phyloP scores from a whole-genome alignment of 2,329 filamentous ascomycete genomes.

The Endoconidiophora polonica region DNA sequence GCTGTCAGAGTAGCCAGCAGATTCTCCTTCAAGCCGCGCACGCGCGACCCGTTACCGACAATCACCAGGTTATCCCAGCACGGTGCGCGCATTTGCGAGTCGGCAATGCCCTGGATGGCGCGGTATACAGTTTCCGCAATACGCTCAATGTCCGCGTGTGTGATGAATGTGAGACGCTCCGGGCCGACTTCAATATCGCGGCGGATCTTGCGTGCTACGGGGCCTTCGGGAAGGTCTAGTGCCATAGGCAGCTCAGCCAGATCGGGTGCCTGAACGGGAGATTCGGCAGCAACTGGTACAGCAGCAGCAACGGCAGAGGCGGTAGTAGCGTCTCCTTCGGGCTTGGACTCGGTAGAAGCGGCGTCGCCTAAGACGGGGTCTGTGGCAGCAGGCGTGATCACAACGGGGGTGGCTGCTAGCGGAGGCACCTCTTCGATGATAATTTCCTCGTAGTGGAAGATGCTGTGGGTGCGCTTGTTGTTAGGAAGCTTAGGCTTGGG shows the following conservation, averaged over 20 bases:
- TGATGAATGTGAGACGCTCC: conserved; percentile 55
- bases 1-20: conserved; percentile 62
- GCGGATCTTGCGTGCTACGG: conserved; percentile 38
- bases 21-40: conserved; percentile 72
- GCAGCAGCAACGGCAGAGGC: not conserved
- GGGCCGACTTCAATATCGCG: conserved; percentile 60
- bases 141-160: conserved; percentile 59
- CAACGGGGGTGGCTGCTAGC: not conserved
- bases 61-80: conserved; percentile 90
- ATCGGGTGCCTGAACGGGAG: conserved; percentile 4
- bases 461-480: conserved; percentile 49
- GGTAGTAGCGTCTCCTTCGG: conserved; percentile 3
- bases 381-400: not conserved
- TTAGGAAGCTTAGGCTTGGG: conserved; percentile 53
- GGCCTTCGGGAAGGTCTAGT: conserved; percentile 16
- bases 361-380: not conserved
- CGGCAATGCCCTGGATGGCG: conserved; percentile 65
- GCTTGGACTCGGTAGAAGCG: conserved; percentile 1
- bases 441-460: conserved; percentile 58
- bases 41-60: conserved; percentile 66
- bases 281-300: not conserved
- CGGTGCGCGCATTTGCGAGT: conserved; percentile 66
- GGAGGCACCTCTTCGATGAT: conserved; percentile 35
- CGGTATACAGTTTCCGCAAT: conserved; percentile 74
- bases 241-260: conserved; percentile 14